phyloP scores from a whole-genome alignment of 2,329 filamentous ascomycete species.

The Aspergillus pseudonomiae region DNA sequence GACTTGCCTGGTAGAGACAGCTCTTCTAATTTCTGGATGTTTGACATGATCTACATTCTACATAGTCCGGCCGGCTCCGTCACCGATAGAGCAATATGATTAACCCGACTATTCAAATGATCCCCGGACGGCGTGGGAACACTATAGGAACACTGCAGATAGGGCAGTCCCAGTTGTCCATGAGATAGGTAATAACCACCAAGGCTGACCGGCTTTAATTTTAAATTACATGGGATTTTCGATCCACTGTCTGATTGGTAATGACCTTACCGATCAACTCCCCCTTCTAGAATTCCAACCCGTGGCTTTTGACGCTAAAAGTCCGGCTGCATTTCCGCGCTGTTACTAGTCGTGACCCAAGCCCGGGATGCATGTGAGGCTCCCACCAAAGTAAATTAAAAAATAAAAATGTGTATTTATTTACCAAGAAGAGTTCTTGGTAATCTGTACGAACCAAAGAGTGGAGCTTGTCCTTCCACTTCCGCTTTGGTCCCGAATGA shows the following conservation, averaged over 20 bases:
- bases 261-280: conserved; percentile 3
- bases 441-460: conserved; percentile 3
- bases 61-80: neutral
- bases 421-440: neutral
- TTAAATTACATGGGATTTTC: neutral
- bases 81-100: neutral
- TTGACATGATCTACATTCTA: neutral
- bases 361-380: conserved; percentile 9
- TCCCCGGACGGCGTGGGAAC: neutral
- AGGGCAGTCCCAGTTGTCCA: neutral
- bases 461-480: conserved; percentile 3
- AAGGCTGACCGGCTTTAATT: neutral
- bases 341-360: conserved; percentile 2
- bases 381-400: neutral
- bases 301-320: conserved; percentile 10
- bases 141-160: neutral
- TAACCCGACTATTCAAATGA: neutral
- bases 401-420: neutral
- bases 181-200: neutral
- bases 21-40: neutral
- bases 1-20: neutral
- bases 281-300: conserved; percentile 10
- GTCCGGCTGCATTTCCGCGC: conserved; percentile 13
- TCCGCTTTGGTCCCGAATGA: neutral
- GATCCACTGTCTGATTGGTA: conserved; percentile 1